phyloP scores from a whole-genome alignment of 2,329 filamentous ascomycete genomes.

The Herpotrichia juniperi region DNA sequence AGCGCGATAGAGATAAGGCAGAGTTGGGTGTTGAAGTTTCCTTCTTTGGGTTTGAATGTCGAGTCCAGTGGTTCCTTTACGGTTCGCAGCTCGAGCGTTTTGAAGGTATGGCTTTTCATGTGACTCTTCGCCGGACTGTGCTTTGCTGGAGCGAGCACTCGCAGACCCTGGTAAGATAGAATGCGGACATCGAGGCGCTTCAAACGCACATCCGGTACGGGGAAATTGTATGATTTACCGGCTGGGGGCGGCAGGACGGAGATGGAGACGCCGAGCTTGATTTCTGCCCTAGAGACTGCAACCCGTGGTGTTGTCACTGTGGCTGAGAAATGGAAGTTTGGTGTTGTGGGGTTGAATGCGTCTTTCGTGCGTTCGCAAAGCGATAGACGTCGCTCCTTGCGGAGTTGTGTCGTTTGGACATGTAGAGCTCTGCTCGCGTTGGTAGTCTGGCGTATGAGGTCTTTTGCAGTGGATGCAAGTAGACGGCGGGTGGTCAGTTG shows the following conservation, averaged over 20 bases:
- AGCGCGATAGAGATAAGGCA: conserved; percentile 11
- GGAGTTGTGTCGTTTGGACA: conserved; percentile 14
- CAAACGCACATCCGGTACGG: conserved; percentile 16
- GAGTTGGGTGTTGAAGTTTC: conserved; percentile 11
- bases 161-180: conserved; percentile 16
- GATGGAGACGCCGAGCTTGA: conserved; percentile 10
- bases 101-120: conserved; percentile 10
- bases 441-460: conserved; percentile 1
- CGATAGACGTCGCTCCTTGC: conserved; percentile 8
- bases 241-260: conserved; percentile 13
- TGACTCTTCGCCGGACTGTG: not conserved
- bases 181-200: conserved; percentile 8
- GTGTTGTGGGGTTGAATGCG: conserved; percentile 13
- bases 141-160: conserved; percentile 1
- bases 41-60: conserved; percentile 13
- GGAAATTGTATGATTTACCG: conserved; percentile 21
- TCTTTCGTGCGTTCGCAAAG: conserved; percentile 17
- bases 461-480: not conserved
- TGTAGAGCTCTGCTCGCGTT: conserved; percentile 1
- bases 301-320: conserved; percentile 8
- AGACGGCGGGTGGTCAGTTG: conserved; percentile 17
- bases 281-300: conserved; percentile 11
- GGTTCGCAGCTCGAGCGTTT: conserved; percentile 5
- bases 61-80: not conserved
- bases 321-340: conserved; percentile 17